Conservation (phyloP, 139 green algal genomes). For the Coccomyxa sp. region DNA sequence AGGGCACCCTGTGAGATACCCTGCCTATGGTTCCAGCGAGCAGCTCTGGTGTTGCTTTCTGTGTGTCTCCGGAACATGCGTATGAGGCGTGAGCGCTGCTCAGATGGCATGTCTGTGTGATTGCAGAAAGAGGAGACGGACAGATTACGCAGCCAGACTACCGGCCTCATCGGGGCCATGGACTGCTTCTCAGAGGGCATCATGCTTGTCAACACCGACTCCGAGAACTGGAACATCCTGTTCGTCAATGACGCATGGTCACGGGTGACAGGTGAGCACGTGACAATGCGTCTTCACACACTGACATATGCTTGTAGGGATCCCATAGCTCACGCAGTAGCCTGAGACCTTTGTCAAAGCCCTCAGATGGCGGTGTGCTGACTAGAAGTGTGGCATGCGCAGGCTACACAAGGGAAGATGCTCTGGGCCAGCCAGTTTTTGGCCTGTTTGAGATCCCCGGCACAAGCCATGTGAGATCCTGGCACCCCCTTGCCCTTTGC, state of each 20-base stretch:
- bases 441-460: background rate
- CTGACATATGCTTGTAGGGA: background rate
- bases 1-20: too few relatives aligned
- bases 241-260: conserved; percentile 79
- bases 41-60: too few relatives aligned
- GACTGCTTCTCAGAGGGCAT: conserved; percentile 75
- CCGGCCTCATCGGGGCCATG: conserved; percentile 50
- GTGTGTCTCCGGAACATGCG: too few relatives aligned
- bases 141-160: conserved; percentile 1
- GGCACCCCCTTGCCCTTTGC: background rate
- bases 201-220: conserved; percentile 61
- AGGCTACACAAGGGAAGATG: conserved; percentile 7
- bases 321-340: background rate
- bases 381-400: background rate
- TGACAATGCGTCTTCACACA: background rate
- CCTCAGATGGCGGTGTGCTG: background rate
- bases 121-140: conserved; percentile 6
- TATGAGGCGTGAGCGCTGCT: too few relatives aligned
- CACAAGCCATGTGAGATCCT: background rate
- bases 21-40: too few relatives aligned
- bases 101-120: too few relatives aligned
- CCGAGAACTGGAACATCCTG: conserved; percentile 51
- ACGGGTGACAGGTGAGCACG: conserved; percentile 7
- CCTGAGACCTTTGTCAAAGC: background rate
- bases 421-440: background rate